phyloP scores from a whole-genome alignment of 805 yeast species.

The Lipomyces kockii region DNA sequence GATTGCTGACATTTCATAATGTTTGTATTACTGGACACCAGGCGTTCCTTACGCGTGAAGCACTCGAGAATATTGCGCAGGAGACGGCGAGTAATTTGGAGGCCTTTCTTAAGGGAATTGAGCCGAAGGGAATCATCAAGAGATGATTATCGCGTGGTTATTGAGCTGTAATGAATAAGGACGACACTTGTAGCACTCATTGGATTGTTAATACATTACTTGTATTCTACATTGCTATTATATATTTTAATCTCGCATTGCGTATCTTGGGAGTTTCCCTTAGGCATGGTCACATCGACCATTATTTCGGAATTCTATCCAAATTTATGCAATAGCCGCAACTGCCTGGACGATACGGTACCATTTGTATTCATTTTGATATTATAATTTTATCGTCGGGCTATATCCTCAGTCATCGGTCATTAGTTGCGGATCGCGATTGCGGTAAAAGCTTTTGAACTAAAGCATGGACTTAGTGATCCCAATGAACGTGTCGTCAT shows the following conservation, averaged over 20 bases:
- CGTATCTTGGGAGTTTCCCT: no score
- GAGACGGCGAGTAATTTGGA: conserved; percentile 35
- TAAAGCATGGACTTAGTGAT: conserved; percentile 21
- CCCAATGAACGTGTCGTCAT: conserved; percentile 50
- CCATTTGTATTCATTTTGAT: no score
- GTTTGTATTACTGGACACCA: conserved; percentile 44
- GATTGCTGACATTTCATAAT: conserved; percentile 41
- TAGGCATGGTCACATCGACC: no score
- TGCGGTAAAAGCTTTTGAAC: no score
- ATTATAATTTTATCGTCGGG: no score
- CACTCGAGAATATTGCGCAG: conserved; percentile 38
- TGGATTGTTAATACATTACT: conserved; percentile 1
- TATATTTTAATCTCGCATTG: no score
- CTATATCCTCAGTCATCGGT: no score
- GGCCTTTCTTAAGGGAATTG: conserved; percentile 21
- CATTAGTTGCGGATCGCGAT: no score
- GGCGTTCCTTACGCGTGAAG: conserved; percentile 41
- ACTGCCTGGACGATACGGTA: no score
- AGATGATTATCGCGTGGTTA: conserved; percentile 1
- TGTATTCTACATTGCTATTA: conserved; percentile 29
- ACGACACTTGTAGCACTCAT: no score
- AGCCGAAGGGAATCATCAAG: conserved; percentile 19
- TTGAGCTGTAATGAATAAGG: neutral
- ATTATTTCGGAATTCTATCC: no score
- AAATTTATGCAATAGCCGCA: no score